phyloP scores from a whole-genome alignment of 2,329 filamentous ascomycete genomes.

The Xylaria sp. region DNA sequence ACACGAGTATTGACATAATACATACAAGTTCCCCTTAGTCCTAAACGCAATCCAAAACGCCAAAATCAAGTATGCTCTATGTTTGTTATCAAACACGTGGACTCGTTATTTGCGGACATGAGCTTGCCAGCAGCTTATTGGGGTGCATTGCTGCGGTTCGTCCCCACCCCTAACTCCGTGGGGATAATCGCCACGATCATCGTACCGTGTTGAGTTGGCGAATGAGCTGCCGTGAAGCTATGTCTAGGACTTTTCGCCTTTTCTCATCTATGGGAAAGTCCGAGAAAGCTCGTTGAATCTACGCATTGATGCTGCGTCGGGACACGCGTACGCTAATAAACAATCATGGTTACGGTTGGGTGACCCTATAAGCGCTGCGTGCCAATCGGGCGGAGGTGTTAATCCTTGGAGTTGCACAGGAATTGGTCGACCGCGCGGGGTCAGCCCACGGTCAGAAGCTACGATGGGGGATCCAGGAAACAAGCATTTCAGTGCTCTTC shows the following conservation, averaged over 20 bases:
- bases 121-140: neutral
- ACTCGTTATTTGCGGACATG: constrained; percentile 16
- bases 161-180: constrained; percentile 37
- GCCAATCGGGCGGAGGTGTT: constrained; percentile 8
- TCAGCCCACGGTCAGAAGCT: neutral
- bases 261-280: constrained; percentile 5
- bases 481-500: constrained; percentile 58
- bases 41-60: constrained; percentile 19
- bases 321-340: constrained; percentile 8
- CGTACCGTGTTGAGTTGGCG: constrained; percentile 5
- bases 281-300: neutral
- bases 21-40: neutral
- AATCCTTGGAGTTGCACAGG: constrained; percentile 5
- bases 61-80: constrained; percentile 15
- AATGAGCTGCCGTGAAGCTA: constrained; percentile 4
- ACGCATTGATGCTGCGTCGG: constrained; percentile 5
- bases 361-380: neutral
- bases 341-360: neutral
- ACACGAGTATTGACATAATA: neutral
- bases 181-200: constrained; percentile 10
- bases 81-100: constrained; percentile 11
- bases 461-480: neutral
- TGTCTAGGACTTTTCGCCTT: constrained; percentile 27
- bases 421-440: constrained; percentile 3
- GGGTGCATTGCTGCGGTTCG: constrained; percentile 20